Evolutionary conservation across 2,329 filamentous ascomycete genomes (phyloP).

Genomic region (Venturia pyrina): DNA sequence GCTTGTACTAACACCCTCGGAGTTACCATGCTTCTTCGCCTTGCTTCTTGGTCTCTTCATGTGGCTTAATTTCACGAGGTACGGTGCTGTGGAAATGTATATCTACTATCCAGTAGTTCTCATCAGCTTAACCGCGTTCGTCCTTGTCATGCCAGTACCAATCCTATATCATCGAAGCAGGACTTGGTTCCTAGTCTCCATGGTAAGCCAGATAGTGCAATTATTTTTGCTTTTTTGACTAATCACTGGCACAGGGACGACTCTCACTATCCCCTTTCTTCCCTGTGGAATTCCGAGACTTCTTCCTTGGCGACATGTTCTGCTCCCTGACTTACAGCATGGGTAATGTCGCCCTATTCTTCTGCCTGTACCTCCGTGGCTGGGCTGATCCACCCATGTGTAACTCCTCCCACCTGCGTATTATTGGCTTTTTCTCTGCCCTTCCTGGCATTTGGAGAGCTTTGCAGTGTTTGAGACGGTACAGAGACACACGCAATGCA

Average conservation of each 20-base stretch:
- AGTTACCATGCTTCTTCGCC: constrained; percentile 75
- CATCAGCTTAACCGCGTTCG: constrained; percentile 53
- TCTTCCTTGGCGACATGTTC: constrained; percentile 96
- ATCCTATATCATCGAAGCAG: constrained; percentile 67
- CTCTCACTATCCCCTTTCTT: constrained; percentile 77
- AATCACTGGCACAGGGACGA: constrained; percentile 53
- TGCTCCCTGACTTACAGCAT: constrained; percentile 89
- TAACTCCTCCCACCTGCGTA: constrained; percentile 74
- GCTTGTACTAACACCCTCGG: background rate
- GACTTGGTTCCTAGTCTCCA: constrained; percentile 80
- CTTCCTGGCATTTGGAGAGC: constrained; percentile 85
- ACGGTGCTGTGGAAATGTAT: constrained; percentile 58
- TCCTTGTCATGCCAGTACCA: constrained; percentile 68
- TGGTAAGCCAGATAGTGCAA: constrained; percentile 45
- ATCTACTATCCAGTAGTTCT: constrained; percentile 81
- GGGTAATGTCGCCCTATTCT: constrained; percentile 85
- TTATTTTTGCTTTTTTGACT: constrained; percentile 17
- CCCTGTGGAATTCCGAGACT: constrained; percentile 92
- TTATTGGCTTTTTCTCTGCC: constrained; percentile 75
- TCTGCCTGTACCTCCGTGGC: constrained; percentile 67
- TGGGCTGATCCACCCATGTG: constrained; percentile 69
- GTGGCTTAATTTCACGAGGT: constrained; percentile 77
- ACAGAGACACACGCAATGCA: constrained; percentile 71
- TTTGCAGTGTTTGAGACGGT: constrained; percentile 83
- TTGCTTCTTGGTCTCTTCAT: constrained; percentile 67